A percentile compares a stretch with the other conserved stretches of the same genome.
Conservation (phyloP, 768 basidiomycete species). For the Podaxis mareebaensis region DNA sequence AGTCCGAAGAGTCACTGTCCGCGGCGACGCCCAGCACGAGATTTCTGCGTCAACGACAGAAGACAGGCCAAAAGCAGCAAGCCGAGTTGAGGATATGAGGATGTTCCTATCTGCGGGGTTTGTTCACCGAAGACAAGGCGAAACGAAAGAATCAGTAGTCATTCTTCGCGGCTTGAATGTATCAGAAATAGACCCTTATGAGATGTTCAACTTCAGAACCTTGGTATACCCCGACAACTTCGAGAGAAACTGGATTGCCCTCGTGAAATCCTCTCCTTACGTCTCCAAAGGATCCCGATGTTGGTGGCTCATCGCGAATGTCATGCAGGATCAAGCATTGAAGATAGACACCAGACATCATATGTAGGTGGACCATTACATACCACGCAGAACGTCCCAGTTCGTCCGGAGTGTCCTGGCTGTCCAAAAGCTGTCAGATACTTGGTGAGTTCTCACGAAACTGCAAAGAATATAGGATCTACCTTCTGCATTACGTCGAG, state of each 20-base stretch:
- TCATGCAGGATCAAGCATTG: not conserved
- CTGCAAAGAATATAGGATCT: not conserved
- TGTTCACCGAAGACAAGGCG: not conserved
- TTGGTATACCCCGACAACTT: too few relatives aligned
- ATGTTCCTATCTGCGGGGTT: not conserved
- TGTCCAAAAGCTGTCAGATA: not conserved
- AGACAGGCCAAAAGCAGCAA: slow-evolving; percentile 1
- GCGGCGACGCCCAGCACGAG: not conserved
- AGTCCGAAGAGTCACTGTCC: not conserved
- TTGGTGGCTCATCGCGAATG: not conserved
- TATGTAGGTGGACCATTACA: not conserved
- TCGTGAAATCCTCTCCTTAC: too few relatives aligned
- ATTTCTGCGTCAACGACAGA: slow-evolving; percentile 3
- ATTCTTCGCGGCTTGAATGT: too few relatives aligned
- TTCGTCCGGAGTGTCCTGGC: not conserved
- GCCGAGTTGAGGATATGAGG: not conserved
- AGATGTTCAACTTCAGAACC: too few relatives aligned
- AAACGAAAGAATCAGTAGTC: too few relatives aligned
- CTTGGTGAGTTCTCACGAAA: not conserved
- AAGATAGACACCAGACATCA: not conserved
- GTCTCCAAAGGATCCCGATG: too few relatives aligned
- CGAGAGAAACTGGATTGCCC: too few relatives aligned
- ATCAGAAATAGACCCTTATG: too few relatives aligned
- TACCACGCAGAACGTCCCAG: not conserved
- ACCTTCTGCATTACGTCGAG: not conserved